phyloP scores from a whole-genome alignment of 345 rosid species.

The Pugionium cornutum region DNA sequence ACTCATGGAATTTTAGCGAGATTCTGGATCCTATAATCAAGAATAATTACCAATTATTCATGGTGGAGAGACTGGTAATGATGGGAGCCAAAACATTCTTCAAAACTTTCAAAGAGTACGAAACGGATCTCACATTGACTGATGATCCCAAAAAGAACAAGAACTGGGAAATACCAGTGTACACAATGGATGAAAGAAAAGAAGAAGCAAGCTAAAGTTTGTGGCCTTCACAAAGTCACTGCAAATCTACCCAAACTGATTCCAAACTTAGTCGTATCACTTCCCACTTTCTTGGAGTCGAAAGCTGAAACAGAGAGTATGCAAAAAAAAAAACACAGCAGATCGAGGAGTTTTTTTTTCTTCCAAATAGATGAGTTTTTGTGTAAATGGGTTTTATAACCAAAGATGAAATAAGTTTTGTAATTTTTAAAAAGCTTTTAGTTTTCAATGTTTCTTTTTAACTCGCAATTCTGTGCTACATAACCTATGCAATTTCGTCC shows the following conservation, averaged over 20 bases:
- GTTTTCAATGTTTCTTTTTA: not conserved
- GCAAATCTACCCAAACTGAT: not conserved
- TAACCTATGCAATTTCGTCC: conserved; percentile 23
- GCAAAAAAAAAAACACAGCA: no score
- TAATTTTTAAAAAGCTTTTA: no score
- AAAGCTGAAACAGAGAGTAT: not conserved
- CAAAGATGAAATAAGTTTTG: conserved; percentile 5
- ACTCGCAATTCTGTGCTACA: conserved; percentile 28
- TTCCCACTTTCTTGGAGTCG: conserved; percentile 5
- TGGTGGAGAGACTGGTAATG: conserved; percentile 88
- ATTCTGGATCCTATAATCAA: conserved; percentile 72
- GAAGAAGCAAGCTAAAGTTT: conserved; percentile 42
- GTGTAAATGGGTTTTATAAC: conserved; percentile 24
- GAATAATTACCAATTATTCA: conserved; percentile 89
- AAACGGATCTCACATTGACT: conserved; percentile 71
- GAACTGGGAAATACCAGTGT: conserved; percentile 86
- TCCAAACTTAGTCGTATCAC: not conserved
- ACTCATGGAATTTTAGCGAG: conserved; percentile 73
- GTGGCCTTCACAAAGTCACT: conserved; percentile 15
- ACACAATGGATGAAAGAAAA: conserved; percentile 52
- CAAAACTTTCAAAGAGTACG: conserved; percentile 72
- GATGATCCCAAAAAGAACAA: conserved; percentile 95
- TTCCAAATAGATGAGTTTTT: not conserved
- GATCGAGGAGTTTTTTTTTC: no score
- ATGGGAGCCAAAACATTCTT: conserved; percentile 88